Percentiles rank a stretch among this genome's conserved stretches.
These are phyloP conservation scores for Cardiospermum halicacabum DNA, from an alignment of 345 rosid species.

Conservation along the genomic window DNA sequence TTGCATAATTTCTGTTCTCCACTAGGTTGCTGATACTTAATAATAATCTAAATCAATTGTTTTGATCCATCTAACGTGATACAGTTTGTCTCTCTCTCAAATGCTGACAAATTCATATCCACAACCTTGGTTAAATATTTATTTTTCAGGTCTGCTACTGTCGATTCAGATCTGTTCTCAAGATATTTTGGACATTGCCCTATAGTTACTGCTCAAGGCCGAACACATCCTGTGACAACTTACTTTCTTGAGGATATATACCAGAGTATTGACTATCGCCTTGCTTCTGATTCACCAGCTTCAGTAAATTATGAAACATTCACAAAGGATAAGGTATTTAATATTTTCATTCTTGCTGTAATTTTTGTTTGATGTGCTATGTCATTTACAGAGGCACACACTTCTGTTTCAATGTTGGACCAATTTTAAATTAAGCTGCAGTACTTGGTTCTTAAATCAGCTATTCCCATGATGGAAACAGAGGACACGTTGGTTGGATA, in stretches of 20 bases:
- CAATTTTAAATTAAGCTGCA: too few species aligned
- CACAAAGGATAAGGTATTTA: slow-evolving; percentile 48
- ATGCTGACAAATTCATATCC: background rate
- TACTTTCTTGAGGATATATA: slow-evolving; percentile 84
- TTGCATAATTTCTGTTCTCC: slow-evolving; percentile 10
- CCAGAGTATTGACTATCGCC: slow-evolving; percentile 58
- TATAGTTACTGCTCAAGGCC: slow-evolving; percentile 79
- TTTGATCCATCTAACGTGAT: background rate
- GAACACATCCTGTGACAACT: slow-evolving; percentile 78
- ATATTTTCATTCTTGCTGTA: slow-evolving; percentile 5
- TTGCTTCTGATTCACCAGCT: slow-evolving; percentile 87
- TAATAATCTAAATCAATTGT: slow-evolving; percentile 9
- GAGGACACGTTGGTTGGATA: too few species aligned
- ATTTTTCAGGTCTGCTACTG: slow-evolving; percentile 85
- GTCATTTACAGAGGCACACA: too few species aligned
- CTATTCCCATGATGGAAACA: too few species aligned
- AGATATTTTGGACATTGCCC: slow-evolving; percentile 87
- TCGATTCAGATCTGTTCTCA: slow-evolving; percentile 78
- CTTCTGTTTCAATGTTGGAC: too few species aligned
- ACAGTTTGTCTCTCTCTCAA: background rate
- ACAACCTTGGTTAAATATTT: background rate
- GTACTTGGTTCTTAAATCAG: too few species aligned
- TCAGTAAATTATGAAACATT: slow-evolving; percentile 54
- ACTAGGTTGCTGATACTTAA: slow-evolving; percentile 5
- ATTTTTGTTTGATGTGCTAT: background rate